Base-by-base conservation (phyloP, 192 early-diverging fungal species). In the Spizellomyces sp. region DNA sequence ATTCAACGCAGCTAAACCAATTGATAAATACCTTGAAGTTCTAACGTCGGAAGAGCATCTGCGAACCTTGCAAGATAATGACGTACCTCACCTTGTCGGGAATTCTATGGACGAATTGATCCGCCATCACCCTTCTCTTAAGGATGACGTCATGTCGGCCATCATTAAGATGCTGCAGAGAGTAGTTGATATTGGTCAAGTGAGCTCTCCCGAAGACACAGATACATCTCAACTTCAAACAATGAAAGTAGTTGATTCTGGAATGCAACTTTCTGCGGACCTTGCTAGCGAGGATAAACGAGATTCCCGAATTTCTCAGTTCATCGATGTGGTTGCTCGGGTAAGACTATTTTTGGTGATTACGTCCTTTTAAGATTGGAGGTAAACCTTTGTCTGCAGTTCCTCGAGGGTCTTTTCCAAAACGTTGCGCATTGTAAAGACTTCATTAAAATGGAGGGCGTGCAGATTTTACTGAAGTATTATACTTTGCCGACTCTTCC, bases 41-140 rank as follows among this genome's bases (percentile, higher is more conserved):
- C 91, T 99, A 61, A 93, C 92, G 0, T 87, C 87, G 10, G 80
- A 85, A 62, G 89, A 93, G 45, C 90, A 93, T 81, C 74, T 96
- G 8, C 85, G 90, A 10, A 81, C 88, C 5, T 85, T 96, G 58
- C 84, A 88, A 68, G 95, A 95, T 45, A 87, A 87, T 17, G 95
- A 98, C 50, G 86, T 93, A 27, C 92, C 94, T 1, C 87, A 90
- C n/a, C 77, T 87, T 4, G 80, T 97, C 43, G 98, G 96, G 42
- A 88, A 86, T 36, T 84, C 89, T 0, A 86, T 99, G 77, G 98
- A 99, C 71, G 98, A 99, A 75, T 85, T 99, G 21, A 91, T 98
- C 70, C 90, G 98, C 14, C 98, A 99, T 78, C 96, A 98, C 67
- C 95, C 98, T 5, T 75, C 81, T 1, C 79, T 97, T 45, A 94